phyloP scores from a whole-genome alignment of 2,329 filamentous ascomycete species.

The Fusarium sp. region DNA sequence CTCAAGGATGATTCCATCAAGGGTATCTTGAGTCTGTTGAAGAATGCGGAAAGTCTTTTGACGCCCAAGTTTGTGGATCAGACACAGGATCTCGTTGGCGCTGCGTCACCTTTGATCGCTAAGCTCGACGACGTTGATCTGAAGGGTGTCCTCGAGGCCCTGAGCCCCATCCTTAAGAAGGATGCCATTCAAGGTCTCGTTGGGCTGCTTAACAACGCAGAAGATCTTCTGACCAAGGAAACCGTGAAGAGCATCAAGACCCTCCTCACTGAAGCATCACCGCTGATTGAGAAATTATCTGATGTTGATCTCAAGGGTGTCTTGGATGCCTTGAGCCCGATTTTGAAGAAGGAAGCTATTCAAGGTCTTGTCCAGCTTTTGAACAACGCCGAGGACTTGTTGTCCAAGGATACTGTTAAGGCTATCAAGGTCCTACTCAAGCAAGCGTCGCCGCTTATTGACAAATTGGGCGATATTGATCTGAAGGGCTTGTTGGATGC shows the following conservation, averaged over 20 bases:
- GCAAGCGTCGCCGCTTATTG: constrained; percentile 28
- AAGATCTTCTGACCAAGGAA: constrained; percentile 7
- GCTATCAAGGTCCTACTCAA: constrained; percentile 37
- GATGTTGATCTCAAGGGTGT: constrained; percentile 52
- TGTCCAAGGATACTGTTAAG: constrained; percentile 38
- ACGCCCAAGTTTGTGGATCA: constrained; percentile 40
- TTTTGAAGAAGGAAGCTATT: constrained; percentile 46
- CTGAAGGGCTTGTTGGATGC: constrained; percentile 48
- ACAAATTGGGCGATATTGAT: constrained; percentile 50
- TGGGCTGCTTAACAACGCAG: constrained; percentile 3
- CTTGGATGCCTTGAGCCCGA: constrained; percentile 40
- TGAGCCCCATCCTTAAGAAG: constrained; percentile 10
- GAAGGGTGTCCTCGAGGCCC: background rate
- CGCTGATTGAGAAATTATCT: constrained; percentile 43
- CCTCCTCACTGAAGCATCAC: background rate
- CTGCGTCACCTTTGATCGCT: constrained; percentile 18
- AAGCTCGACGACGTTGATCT: constrained; percentile 23
- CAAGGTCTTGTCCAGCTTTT: constrained; percentile 45
- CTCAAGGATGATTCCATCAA: constrained; percentile 44
- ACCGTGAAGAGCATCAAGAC: constrained; percentile 21
- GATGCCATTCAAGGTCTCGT: constrained; percentile 7
- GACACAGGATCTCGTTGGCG: constrained; percentile 34
- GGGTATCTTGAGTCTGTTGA: constrained; percentile 45
- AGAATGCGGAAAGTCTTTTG: constrained; percentile 49
- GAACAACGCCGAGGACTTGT: constrained; percentile 41